Conservation (phyloP, 345 rosid species). For the Crucihimalaya himalaica region DNA sequence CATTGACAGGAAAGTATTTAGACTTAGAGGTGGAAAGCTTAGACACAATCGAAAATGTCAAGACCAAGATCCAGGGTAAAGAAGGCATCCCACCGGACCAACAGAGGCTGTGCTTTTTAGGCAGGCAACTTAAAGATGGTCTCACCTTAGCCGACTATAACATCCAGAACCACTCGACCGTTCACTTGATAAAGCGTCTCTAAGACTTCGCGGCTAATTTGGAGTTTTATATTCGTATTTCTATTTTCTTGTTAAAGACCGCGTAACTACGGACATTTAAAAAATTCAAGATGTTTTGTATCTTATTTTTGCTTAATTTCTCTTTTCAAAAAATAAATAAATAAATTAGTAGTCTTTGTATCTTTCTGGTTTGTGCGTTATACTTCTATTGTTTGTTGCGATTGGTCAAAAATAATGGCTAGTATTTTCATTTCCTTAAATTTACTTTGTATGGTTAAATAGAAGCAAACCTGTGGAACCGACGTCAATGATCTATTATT, state of each 20-base stretch:
- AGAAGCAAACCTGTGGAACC: no score
- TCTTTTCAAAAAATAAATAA: no score
- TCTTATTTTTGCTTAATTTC: not conserved
- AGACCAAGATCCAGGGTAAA: not conserved
- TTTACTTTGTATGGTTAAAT: no score
- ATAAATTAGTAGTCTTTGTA: not conserved
- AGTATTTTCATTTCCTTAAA: not conserved
- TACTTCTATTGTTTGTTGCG: not conserved
- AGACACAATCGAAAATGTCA: not conserved
- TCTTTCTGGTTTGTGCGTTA: not conserved
- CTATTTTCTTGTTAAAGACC: not conserved
- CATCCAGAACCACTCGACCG: not conserved
- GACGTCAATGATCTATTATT: not conserved
- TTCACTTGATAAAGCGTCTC: not conserved
- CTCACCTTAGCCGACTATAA: not conserved
- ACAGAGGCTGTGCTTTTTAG: not conserved
- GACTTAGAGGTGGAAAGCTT: not conserved
- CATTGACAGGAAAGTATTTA: not conserved
- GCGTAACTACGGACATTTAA: not conserved
- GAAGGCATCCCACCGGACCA: not conserved
- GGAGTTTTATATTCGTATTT: not conserved
- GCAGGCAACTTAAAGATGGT: not conserved
- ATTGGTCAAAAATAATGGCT: not conserved
- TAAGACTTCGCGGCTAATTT: slow-evolving; percentile 1
- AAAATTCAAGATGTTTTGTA: not conserved